phyloP scores from a whole-genome alignment of 495 filamentous ascomycete species.

The Neurospora sp. region DNA sequence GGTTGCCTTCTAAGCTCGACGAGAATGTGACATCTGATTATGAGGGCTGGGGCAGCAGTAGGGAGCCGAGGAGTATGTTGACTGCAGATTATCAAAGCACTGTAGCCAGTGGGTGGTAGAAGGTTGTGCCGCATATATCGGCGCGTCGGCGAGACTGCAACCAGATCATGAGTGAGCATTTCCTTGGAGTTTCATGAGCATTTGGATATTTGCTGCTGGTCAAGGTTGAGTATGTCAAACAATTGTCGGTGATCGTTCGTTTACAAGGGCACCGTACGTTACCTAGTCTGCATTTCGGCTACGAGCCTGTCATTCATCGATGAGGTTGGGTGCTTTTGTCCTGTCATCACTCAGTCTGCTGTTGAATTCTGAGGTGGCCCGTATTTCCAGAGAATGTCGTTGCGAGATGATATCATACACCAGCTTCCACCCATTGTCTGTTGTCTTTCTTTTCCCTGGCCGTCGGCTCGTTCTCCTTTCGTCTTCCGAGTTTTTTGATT shows the following conservation, averaged over 20 bases:
- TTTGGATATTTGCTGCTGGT: not conserved
- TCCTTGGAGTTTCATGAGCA: not conserved
- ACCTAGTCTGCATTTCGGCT: not conserved
- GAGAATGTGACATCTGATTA: not conserved
- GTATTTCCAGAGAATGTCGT: not conserved
- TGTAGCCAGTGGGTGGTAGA: not conserved
- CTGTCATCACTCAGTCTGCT: not conserved
- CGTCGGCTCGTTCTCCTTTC: not conserved
- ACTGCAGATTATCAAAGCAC: not conserved
- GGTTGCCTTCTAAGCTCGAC: not conserved
- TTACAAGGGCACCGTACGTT: not conserved
- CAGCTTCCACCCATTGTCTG: not conserved
- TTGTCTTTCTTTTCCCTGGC: not conserved
- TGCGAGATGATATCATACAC: not conserved
- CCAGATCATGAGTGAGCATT: not conserved
- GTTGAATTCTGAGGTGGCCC: not conserved
- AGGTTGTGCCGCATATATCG: not conserved
- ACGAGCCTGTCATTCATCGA: not conserved
- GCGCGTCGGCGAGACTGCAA: not conserved
- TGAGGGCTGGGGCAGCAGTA: not conserved
- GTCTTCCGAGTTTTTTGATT: not conserved
- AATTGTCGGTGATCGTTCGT: not conserved
- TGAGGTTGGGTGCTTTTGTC: not conserved
- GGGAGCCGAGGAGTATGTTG: not conserved
- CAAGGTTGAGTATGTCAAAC: not conserved